Conservation (phyloP, 2,329 filamentous ascomycete species). For the Colletotrichum sojae region DNA sequence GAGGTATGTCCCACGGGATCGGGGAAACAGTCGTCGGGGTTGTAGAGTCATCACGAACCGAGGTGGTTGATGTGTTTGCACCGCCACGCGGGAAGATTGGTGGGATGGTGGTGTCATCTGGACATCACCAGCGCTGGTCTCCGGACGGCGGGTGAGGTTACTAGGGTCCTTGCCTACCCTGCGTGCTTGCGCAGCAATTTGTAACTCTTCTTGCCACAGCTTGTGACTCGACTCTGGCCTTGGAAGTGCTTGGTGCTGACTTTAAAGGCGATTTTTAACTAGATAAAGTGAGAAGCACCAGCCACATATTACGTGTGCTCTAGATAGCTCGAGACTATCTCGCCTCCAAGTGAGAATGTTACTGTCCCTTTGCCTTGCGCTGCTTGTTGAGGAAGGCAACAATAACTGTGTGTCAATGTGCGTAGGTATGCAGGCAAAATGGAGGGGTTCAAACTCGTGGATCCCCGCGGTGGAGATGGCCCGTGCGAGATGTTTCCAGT, state of each 20-base stretch:
- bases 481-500: conserved; percentile 39
- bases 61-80: conserved; percentile 12
- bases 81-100: conserved; percentile 15
- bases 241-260: no score
- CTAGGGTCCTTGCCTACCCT: no score
- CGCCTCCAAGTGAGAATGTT: no score
- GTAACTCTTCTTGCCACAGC: conserved; percentile 9
- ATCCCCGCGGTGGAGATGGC: conserved; percentile 11
- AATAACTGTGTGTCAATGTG: no score
- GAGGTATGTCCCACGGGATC: neutral
- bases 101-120: conserved; percentile 15
- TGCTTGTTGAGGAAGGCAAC: neutral
- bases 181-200: neutral
- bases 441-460: conserved; percentile 29
- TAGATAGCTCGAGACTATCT: neutral
- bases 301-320: conserved; percentile 8
- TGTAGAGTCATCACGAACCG: neutral
- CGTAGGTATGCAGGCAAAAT: neutral
- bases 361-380: neutral
- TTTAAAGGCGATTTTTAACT: no score
- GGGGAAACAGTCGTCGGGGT: no score
- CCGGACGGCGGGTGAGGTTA: no score
- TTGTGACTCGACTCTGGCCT: neutral
- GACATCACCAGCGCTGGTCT: neutral
- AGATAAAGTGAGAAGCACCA: conserved; percentile 14